phyloP scores from a whole-genome alignment of 148 eudicot genomes.

The Oxyria digyna region DNA sequence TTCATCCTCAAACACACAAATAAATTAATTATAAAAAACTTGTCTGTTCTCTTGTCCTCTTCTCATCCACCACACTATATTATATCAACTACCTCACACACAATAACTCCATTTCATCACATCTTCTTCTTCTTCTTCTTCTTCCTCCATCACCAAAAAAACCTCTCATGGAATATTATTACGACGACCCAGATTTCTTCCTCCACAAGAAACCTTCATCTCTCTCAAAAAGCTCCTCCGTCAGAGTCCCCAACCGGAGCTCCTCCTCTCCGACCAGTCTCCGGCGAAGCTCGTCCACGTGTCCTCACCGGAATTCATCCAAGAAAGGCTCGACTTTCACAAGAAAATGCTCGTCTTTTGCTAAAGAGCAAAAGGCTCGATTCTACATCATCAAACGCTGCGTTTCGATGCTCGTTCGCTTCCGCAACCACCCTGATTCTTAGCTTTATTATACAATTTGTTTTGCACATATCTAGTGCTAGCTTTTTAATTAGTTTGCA shows the following conservation, averaged over 20 bases:
- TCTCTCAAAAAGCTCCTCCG: background rate
- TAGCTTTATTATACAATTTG: background rate
- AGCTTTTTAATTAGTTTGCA: background rate
- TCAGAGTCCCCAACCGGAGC: background rate
- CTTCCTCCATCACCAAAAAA: background rate
- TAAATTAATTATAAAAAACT: background rate
- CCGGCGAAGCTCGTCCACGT: background rate
- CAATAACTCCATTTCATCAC: background rate
- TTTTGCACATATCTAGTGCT: background rate
- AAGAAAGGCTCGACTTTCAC: background rate
- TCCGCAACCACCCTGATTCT: background rate
- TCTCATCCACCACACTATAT: background rate
- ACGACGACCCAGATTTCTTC: background rate
- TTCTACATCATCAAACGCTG: slow-evolving; percentile 4
- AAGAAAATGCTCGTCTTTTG: background rate
- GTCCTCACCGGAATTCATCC: background rate
- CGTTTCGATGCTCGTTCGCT: slow-evolving; percentile 4
- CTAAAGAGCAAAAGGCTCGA: background rate
- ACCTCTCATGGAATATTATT: background rate
- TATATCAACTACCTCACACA: background rate
- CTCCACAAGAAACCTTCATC: background rate
- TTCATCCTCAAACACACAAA: background rate
- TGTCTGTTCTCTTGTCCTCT: background rate
- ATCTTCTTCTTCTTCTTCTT: background rate
- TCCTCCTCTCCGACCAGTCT: background rate